A percentile compares a stretch with the other conserved stretches of the same genome.
phyloP scores from a whole-genome alignment of 1,284 basidiomycete species.

The Serendipita sp. region DNA sequence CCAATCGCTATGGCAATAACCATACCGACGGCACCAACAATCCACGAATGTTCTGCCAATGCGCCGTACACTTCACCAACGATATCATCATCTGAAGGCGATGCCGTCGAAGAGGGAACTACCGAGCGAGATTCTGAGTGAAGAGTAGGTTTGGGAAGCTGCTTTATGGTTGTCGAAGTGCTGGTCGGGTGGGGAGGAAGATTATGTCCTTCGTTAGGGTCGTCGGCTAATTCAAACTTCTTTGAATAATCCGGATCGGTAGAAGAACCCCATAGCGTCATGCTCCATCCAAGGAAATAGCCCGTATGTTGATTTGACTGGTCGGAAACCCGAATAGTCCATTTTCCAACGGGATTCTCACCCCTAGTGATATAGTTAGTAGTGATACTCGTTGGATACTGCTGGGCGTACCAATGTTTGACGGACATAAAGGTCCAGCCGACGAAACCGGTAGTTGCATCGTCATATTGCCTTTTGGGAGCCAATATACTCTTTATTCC shows the following conservation, averaged over 20 bases:
- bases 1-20: constrained; percentile 59
- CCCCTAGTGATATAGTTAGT: constrained; percentile 43
- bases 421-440: constrained; percentile 98
- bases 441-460: constrained; percentile 57
- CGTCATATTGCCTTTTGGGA: constrained; percentile 56
- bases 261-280: constrained; percentile 87
- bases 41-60: constrained; percentile 67
- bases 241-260: constrained; percentile 58
- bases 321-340: constrained; percentile 81
- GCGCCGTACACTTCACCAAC: constrained; percentile 71
- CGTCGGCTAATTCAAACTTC: constrained; percentile 46
- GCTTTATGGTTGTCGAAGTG: constrained; percentile 34
- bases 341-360: constrained; percentile 83
- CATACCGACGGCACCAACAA: constrained; percentile 60
- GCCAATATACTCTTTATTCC: constrained; percentile 81
- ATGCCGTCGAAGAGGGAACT: constrained; percentile 26
- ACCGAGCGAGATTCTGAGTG: constrained; percentile 28
- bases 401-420: constrained; percentile 77
- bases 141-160: constrained; percentile 73
- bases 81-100: constrained; percentile 72
- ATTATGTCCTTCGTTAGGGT: constrained; percentile 25
- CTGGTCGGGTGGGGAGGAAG: constrained; percentile 24
- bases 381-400: background rate
- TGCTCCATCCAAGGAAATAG: constrained; percentile 79
- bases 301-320: constrained; percentile 50